Evolutionary conservation across 228 moss, liverwort and hornwort genomes (phyloP).

Genomic region (Sphagnum fallax): DNA sequence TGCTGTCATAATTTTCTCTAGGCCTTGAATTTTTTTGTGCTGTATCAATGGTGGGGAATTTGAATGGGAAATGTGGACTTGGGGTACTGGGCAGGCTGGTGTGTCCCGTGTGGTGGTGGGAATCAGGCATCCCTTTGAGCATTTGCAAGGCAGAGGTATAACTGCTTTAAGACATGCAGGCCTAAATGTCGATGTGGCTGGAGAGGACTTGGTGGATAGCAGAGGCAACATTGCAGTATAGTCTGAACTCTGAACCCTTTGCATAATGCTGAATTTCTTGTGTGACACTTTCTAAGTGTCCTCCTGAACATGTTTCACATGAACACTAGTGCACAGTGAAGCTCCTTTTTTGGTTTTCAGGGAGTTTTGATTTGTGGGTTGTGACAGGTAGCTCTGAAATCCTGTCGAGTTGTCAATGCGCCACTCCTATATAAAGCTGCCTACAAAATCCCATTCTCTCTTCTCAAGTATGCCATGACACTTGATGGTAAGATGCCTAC

Average conservation of each 20-base stretch:
- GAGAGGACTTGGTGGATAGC: conserved; percentile 12
- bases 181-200: conserved; percentile 34
- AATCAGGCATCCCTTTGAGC: conserved; percentile 73
- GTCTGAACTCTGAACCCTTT: too few species aligned
- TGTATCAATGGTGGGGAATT: not conserved
- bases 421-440: conserved; percentile 65
- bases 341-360: too few species aligned
- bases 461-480: conserved; percentile 96
- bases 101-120: conserved; percentile 74
- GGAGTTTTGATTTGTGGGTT: too few species aligned
- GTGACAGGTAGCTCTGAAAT: conserved; percentile 54
- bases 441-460: conserved; percentile 65
- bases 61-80: not conserved
- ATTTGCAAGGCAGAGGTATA: conserved; percentile 76
- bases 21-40: not conserved
- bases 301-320: too few species aligned
- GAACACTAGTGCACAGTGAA: too few species aligned
- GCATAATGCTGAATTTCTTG: too few species aligned
- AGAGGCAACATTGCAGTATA: not conserved
- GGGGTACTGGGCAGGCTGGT: conserved; percentile 43
- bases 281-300: too few species aligned
- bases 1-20: not conserved
- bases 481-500: conserved; percentile 58
- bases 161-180: conserved; percentile 39
- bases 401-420: conserved; percentile 68